phyloP scores from a whole-genome alignment of 768 basidiomycete species.

The Lentinula detonsa region DNA sequence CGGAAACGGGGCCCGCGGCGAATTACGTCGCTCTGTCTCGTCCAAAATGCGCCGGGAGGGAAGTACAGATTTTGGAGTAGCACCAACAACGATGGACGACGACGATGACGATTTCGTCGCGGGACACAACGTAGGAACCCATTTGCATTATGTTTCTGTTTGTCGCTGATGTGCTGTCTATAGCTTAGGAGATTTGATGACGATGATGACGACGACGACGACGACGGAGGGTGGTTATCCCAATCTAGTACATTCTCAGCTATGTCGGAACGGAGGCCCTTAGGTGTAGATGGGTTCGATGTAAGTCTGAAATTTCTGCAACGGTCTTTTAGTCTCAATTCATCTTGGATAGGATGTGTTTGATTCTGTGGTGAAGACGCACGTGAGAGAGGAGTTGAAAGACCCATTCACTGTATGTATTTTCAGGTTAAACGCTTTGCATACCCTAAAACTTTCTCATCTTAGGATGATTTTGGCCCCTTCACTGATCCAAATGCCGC shows the following conservation, averaged over 20 bases:
- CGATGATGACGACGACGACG: constrained; percentile 54
- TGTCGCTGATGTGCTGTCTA: not conserved
- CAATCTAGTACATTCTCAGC: constrained; percentile 65
- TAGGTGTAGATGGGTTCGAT: constrained; percentile 50
- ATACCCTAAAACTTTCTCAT: not conserved
- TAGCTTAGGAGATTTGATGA: not conserved
- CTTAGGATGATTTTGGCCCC: constrained; percentile 69
- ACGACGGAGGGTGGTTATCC: constrained; percentile 76
- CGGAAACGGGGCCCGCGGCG: constrained; percentile 35
- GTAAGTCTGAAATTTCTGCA: constrained; percentile 22
- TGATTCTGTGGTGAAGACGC: not conserved
- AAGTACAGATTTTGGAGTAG: constrained; percentile 62
- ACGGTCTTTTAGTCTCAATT: not conserved
- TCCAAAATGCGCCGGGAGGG: constrained; percentile 38
- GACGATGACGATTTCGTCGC: constrained; percentile 36
- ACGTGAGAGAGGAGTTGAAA: not conserved
- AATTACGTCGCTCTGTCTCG: constrained; percentile 48
- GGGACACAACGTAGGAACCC: constrained; percentile 31
- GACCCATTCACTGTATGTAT: constrained; percentile 4
- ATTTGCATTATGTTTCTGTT: not conserved
- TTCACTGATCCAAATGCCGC: constrained; percentile 61
- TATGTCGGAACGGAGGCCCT: constrained; percentile 38
- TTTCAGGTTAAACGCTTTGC: not conserved
- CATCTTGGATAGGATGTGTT: not conserved
- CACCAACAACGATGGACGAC: constrained; percentile 39